phyloP scores from a whole-genome alignment of 176 grass and related monocot species.

The Oryza meyeriana region DNA sequence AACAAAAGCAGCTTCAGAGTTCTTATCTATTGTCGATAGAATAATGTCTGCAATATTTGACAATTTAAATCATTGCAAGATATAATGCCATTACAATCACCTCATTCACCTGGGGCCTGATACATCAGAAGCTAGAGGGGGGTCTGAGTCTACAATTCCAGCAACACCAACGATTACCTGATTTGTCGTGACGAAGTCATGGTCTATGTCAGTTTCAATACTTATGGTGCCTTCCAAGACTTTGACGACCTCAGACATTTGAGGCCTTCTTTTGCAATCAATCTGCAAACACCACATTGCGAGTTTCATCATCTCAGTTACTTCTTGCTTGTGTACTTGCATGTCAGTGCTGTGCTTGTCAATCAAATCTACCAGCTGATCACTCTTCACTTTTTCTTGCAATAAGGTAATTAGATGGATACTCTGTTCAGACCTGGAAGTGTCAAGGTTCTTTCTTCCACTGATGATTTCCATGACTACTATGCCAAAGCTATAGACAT shows the following conservation, averaged over 20 bases:
- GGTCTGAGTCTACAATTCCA: not conserved
- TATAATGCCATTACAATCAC: not conserved
- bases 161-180: not conserved
- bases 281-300: not conserved
- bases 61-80: not conserved
- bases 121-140: slow-evolving; percentile 24
- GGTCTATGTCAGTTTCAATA: slow-evolving; percentile 21
- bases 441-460: slow-evolving; percentile 47
- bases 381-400: not conserved
- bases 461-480: slow-evolving; percentile 55
- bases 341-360: not conserved
- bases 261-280: slow-evolving; percentile 27
- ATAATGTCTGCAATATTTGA: not conserved
- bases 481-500: slow-evolving; percentile 59
- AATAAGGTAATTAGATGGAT: not conserved
- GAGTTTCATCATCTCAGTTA: not conserved
- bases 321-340: not conserved
- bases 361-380: not conserved
- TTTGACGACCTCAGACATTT: slow-evolving; percentile 50
- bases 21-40: no score
- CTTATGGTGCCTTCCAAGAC: slow-evolving; percentile 41
- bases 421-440: not conserved
- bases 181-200: slow-evolving; percentile 25
- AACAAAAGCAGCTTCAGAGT: not conserved
- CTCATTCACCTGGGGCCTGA: slow-evolving; percentile 31